phyloP scores from a whole-genome alignment of 1,284 basidiomycete species.

The Malassezia dermatis region DNA sequence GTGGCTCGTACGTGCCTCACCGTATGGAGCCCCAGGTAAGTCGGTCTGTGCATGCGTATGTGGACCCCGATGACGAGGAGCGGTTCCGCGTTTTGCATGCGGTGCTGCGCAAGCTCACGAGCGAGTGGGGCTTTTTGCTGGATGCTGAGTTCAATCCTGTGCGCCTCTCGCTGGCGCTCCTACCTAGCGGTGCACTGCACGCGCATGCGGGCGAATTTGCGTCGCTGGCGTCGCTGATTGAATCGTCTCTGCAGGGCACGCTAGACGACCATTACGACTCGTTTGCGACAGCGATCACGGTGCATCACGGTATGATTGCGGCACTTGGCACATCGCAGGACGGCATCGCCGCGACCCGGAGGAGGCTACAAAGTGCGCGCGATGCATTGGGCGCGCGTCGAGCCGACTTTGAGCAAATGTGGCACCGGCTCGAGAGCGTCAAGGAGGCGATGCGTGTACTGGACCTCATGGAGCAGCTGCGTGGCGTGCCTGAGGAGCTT shows the following conservation, averaged over 20 bases:
- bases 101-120: conserved; percentile 43
- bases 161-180: conserved; percentile 34
- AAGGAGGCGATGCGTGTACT: conserved; percentile 41
- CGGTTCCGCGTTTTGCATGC: conserved; percentile 39
- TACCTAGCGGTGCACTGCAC: conserved; percentile 39
- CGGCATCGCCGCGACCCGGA: conserved; percentile 28
- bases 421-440: conserved; percentile 40
- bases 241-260: conserved; percentile 39
- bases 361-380: conserved; percentile 33
- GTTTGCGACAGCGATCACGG: conserved; percentile 46
- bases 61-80: conserved; percentile 25
- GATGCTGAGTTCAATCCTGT: conserved; percentile 44
- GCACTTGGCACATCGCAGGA: conserved; percentile 31
- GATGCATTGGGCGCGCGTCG: conserved; percentile 43
- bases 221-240: conserved; percentile 33
- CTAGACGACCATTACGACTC: conserved; percentile 46
- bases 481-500: conserved; percentile 78
- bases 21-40: conserved; percentile 20
- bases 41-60: conserved; percentile 25
- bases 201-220: conserved; percentile 31
- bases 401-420: conserved; percentile 46
- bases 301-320: conserved; percentile 38
- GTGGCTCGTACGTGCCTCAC: conserved; percentile 31
- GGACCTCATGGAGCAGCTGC: conserved; percentile 55
- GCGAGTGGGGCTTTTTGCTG: conserved; percentile 40